These are phyloP conservation scores for Lentinula sp. DNA, from an alignment of 768 basidiomycete species.

Conservation along the genomic window DNA sequence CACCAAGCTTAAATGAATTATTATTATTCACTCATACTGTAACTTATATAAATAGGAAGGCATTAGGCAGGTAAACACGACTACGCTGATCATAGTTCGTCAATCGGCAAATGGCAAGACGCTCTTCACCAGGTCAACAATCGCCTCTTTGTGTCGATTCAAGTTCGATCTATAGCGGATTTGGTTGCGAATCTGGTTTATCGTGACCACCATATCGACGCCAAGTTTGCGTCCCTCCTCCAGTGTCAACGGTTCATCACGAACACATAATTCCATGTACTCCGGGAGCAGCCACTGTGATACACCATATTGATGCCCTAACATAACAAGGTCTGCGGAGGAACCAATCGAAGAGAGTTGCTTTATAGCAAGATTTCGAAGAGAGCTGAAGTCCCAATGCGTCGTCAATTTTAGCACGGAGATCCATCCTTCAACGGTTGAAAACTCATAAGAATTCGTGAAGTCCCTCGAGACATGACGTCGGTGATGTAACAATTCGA, in stretches of 20 bases:
- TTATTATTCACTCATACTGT: not conserved
- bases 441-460: not conserved
- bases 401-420: slow-evolving; percentile 26
- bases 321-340: slow-evolving; percentile 24
- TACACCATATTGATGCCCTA: slow-evolving; percentile 23
- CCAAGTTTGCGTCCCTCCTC: slow-evolving; percentile 6
- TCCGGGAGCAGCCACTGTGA: slow-evolving; percentile 29
- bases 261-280: slow-evolving; percentile 21
- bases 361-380: slow-evolving; percentile 25
- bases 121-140: slow-evolving; percentile 1
- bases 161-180: slow-evolving; percentile 8
- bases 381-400: slow-evolving; percentile 21
- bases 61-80: too few species aligned
- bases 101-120: not conserved
- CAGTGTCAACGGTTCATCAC: slow-evolving; percentile 1
- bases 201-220: not conserved
- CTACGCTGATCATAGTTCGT: too few species aligned
- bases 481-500: not conserved
- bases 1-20: not conserved
- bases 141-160: slow-evolving; percentile 3
- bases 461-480: not conserved
- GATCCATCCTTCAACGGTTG: slow-evolving; percentile 23
- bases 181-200: not conserved
- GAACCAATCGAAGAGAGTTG: slow-evolving; percentile 19
- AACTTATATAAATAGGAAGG: not conserved